A percentile compares a stretch with the other conserved stretches of the same genome.
These are phyloP conservation scores for Leishmania tropica DNA, from an alignment of 208 protist species.

Conservation along the genomic window DNA sequence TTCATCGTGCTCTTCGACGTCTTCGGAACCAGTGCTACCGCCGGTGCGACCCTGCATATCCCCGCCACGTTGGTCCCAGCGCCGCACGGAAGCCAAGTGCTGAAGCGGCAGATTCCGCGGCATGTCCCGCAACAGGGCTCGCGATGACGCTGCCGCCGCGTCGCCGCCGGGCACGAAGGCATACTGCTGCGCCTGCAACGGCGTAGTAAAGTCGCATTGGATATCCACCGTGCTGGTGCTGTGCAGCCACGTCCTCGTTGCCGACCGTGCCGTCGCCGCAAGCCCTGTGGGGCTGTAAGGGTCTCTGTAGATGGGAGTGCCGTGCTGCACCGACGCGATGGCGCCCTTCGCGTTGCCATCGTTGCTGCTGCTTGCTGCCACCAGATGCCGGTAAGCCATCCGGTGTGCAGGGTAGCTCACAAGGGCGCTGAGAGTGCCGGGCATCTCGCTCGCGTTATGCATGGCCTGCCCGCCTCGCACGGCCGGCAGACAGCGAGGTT, in stretches of 20 bases:
- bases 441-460: conserved; percentile 13
- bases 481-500: conserved; percentile 22
- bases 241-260: not conserved
- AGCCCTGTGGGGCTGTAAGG: not conserved
- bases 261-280: not conserved
- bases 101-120: conserved; percentile 50
- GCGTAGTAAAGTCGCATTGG: conserved; percentile 20
- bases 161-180: conserved; percentile 22
- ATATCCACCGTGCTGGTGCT: conserved; percentile 33
- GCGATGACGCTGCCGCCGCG: conserved; percentile 1
- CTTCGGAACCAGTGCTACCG: not conserved
- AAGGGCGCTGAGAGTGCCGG: conserved; percentile 8
- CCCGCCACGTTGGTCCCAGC: conserved; percentile 16
- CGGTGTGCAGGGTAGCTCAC: conserved; percentile 19
- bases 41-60: not conserved
- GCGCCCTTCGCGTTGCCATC: not conserved
- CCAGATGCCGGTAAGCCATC: conserved; percentile 21
- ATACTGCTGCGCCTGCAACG: conserved; percentile 28
- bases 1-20: not conserved
- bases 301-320: not conserved
- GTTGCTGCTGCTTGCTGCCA: not conserved
- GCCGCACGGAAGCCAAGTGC: conserved; percentile 26
- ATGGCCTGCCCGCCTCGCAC: conserved; percentile 17
- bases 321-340: not conserved
- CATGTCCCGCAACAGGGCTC: conserved; percentile 43